These are phyloP conservation scores for Cladorrhinum sp. DNA, from an alignment of 2,329 filamentous ascomycete species.

Conservation along the genomic window DNA sequence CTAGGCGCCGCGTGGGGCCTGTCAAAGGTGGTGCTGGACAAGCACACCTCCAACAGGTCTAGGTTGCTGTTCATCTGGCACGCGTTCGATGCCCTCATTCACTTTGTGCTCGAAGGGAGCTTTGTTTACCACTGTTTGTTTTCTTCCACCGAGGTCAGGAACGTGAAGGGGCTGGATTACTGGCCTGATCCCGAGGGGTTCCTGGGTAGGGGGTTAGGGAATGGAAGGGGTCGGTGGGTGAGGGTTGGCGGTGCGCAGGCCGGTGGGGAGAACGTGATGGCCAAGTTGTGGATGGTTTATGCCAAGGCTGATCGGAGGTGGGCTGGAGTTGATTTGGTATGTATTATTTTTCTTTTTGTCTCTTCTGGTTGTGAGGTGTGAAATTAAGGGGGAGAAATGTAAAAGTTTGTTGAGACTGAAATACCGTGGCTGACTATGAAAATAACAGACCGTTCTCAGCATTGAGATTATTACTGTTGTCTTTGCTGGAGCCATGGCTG, in stretches of 20 bases:
- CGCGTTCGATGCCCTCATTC: conserved; percentile 85
- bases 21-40: conserved; percentile 48
- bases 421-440: conserved; percentile 7
- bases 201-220: conserved; percentile 39
- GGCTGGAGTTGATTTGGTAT: conserved; percentile 59
- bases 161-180: conserved; percentile 38
- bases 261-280: conserved; percentile 52
- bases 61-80: conserved; percentile 93
- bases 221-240: conserved; percentile 39
- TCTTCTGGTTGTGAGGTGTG: background rate
- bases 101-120: conserved; percentile 85
- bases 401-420: background rate
- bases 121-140: conserved; percentile 96
- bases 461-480: conserved; percentile 65
- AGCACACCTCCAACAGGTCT: conserved; percentile 50
- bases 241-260: conserved; percentile 55
- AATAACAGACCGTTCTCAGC: conserved; percentile 53
- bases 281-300: conserved; percentile 67
- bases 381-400: background rate
- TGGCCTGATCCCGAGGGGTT: conserved; percentile 50
- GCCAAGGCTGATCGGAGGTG: conserved; percentile 62
- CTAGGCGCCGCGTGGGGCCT: conserved; percentile 47
- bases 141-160: conserved; percentile 39
- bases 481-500: conserved; percentile 57
- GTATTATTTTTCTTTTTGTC: conserved; percentile 22